Evolutionary conservation across 306 rosid species (phyloP), one percentile per base, ranked within the genome.

Genomic region (Hippophae gyantsensis): DNA sequence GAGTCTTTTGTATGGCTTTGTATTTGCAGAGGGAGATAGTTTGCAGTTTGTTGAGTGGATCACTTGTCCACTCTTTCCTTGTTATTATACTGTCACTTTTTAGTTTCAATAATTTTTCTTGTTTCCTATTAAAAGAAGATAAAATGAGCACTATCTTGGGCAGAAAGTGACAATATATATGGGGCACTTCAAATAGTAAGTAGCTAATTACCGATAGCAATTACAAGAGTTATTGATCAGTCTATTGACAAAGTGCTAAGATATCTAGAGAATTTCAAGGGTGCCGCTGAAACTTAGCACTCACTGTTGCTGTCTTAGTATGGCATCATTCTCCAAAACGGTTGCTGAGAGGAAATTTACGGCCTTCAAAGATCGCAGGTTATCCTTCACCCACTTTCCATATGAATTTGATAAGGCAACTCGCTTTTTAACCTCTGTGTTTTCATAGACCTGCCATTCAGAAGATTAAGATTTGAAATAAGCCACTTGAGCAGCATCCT

Each of bases 241-340:
- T 10, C 26, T 56, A 55, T 52, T 56, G 18, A 9, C 57, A 44
- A 46, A 57, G 9, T 53, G 51, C 53, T 42, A 58, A 11, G 23
- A 6, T 52, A 32, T 48, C 57, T 27, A 51, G 13, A 43, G 8
- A 32, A 62, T 54, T 48, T 62, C 43, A 42, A 5, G 25, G 54
- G 13, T 53, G 61, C 66, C 10, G 13, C 23, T 13, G 57, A 56
- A 54, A 62, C 12, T 43, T 79, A 78, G 49, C 25, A 85, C 98
- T 92, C 72, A 92, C 99, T 92, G 99, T 78, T 92, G 99, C 65
- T 64, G 80, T 73, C 95, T 87, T 62, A 92, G 71, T 67, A 82
- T 79, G 56, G 82, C 78, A 72, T 92, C 99, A 66, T 76, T 85
- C 57, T 92, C 99, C 76, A 82, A 64, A 53, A 79, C 67, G 46